Base-by-base conservation (phyloP, 1,139 yeast species). In the Tardiomyces blankii region DNA sequence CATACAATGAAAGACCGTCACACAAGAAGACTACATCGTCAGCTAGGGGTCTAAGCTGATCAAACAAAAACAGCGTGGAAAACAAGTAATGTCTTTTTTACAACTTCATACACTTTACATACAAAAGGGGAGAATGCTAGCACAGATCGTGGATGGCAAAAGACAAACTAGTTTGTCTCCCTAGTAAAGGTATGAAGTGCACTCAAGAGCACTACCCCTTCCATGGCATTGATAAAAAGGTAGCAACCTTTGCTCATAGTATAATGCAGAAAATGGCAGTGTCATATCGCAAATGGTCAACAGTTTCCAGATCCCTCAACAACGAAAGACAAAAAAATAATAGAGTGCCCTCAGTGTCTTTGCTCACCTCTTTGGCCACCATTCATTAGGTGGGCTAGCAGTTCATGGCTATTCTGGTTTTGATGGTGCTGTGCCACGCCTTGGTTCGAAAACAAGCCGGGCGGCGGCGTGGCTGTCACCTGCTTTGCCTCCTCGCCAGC, bases 321-420 rank as follows among this genome's bases (percentile, higher is more conserved):
- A 4, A 21, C 4, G 7, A 21, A 21, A 21, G 25, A 21, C 4
- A 21, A 7, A 21, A 4, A 21, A 21, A 21, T n/a, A 21, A 21
- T 5, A 21, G 25, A 21, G 25, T 21, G 25, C 7, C 25, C 35
- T 30, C 16, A 30, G n/a, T 30, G 35, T 30, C 35, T 30, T 5
- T 30, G 35, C 35, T 30, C 35, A 30, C 35, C 35, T 30, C 35
- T 30, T 30, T 30, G 35, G n/a, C 19, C 39, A 14, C 63, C 63
- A 44, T 63, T 63, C 67, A 65, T 60, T 42, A 65, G 52, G 48
- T 64, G 68, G 19, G 68, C 68, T 46, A 65, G 54, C 46, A 65
- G 58, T 47, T 64, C 68, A 40, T 62, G 66, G 50, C 66, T 59
- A 46, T 63, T 63, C 40, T 58, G 59, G 43, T 51, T 51, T 18